These are phyloP conservation scores for Grifola frondosa DNA, from an alignment of 1,284 basidiomycete species.

Conservation along the genomic window DNA sequence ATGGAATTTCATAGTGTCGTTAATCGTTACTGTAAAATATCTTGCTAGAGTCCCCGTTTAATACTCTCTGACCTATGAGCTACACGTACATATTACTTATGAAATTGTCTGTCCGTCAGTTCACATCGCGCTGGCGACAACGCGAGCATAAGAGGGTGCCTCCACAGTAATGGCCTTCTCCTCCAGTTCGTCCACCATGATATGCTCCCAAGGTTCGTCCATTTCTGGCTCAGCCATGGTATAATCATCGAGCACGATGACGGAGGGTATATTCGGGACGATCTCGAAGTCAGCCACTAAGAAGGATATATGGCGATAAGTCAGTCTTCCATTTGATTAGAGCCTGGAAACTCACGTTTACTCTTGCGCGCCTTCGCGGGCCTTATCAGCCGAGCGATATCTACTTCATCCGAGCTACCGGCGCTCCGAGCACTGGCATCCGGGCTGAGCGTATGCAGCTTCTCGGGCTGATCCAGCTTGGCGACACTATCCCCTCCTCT, in stretches of 20 bases:
- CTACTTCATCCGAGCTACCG: conserved; percentile 38
- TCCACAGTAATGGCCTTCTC: conserved; percentile 27
- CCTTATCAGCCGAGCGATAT: conserved; percentile 43
- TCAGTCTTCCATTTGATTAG: neutral
- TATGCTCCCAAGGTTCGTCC: conserved; percentile 60
- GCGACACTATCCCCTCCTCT: conserved; percentile 17
- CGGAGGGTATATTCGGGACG: conserved; percentile 47
- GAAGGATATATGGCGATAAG: neutral
- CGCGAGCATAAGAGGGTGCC: conserved; percentile 42
- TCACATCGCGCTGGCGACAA: conserved; percentile 31
- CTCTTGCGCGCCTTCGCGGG: conserved; percentile 42
- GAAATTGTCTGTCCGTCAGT: too few species aligned
- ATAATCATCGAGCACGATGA: conserved; percentile 54
- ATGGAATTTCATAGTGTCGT: conserved; percentile 5
- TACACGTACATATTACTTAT: neutral
- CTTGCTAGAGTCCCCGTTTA: conserved; percentile 1
- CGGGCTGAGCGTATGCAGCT: conserved; percentile 10
- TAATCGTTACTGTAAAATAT: conserved; percentile 14
- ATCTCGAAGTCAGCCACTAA: conserved; percentile 50
- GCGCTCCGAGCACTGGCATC: neutral
- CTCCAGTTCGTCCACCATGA: conserved; percentile 42
- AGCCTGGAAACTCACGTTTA: conserved; percentile 30
- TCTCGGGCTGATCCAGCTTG: conserved; percentile 21
- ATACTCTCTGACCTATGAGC: too few species aligned
- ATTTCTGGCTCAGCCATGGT: conserved; percentile 32